Base-by-base conservation (phyloP, 176 grass and related monocot species). In the Oryza coarctata region DNA sequence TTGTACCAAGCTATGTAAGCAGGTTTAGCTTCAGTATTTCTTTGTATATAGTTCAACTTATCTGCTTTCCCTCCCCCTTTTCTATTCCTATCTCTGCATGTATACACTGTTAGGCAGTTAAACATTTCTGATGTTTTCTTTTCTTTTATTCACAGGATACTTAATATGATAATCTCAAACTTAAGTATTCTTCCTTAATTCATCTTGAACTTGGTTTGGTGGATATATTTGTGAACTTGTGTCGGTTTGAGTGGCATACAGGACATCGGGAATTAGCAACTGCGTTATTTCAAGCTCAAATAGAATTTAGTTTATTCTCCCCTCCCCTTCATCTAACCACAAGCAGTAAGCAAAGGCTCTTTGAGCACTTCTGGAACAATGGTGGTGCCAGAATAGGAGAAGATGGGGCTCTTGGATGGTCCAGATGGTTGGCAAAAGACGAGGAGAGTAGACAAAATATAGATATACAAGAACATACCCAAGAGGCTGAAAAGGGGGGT, bases 311-410 rank as follows among this genome's bases (percentile, higher is more conserved):
- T 78, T 86, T 98, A 79, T 98, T 94, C 55, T 84, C 78, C 35
- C 95, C 95, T 86, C 80, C 91, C 39, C 82, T 98, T 41, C 36
- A 74, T 76, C 88, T 98, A 71, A 91, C 88, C 26, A 74, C 84
- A 80, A 81, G 70, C 68, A 94, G 92, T 83, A 94, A 98, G 78
- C 90, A 93, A 78, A 98, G 95, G 34, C 90, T 94, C 55, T 98
- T 98, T 91, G 95, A 94, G 75, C 92, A 98, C 85, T 94, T 94
- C 62, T 98, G 95, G 95, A 98, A 94, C 73, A 94, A 86, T 89
- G 84, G 78, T 70, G 88, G 84, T 74, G 88, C 90, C 22, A 94
- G 88, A 78, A 75, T 98, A 44, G 95, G 95, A 49, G 92, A 98
- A 89, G 82, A 93, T 82, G 90, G 88, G 66, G 92, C 92, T 65